Evolutionary conservation across 1,139 yeast genomes (phyloP), one percentile per base, ranked within the genome.

Genomic region (Wickerhamomyces sp.): DNA sequence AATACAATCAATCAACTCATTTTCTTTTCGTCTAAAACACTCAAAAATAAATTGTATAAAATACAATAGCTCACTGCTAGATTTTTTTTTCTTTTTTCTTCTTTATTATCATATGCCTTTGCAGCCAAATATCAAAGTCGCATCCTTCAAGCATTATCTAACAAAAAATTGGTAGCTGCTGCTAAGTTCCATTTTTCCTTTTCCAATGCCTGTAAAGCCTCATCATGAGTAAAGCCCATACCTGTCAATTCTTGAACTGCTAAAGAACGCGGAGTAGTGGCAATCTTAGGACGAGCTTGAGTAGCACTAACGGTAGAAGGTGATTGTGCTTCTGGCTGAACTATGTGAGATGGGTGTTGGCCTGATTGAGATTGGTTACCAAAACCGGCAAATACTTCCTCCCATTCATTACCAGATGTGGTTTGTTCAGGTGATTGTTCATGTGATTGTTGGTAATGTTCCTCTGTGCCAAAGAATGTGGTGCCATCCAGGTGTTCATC

Each of bases 341-440:
- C 44, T 15, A 39, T 35, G 33, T 45, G 42, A 20, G 36, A 29
- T 20, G 41, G 32, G n/a, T 39, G 30, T 24, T 38, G 37, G 18
- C 49, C 40, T 32, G 48, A 25, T 38, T 42, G 25, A 22, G 46
- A 31, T 26, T 61, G 38, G 53, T 81, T 84, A 24, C 92, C 92
- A 58, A 88, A 84, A 0, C 95, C 96, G 3, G 95, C 94, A 67
- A 89, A 89, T 25, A 89, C 72, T 61, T 88, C 94, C 55, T 89
- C 96, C 97, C 97, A 89, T 60, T 89, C 97, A 55, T 87, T 95
- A 42, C 75, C 74, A 25, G 57, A 41, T 16, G 41, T 41, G 6
- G 27, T 14, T 24, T 24, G 27, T 5, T 13, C 24, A 21, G 7
- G 10, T 24, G 27, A 7, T 36, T 38, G 41, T 7, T 32, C 27